phyloP scores from a whole-genome alignment of 2,329 filamentous ascomycete genomes.

The Chalara sp. region DNA sequence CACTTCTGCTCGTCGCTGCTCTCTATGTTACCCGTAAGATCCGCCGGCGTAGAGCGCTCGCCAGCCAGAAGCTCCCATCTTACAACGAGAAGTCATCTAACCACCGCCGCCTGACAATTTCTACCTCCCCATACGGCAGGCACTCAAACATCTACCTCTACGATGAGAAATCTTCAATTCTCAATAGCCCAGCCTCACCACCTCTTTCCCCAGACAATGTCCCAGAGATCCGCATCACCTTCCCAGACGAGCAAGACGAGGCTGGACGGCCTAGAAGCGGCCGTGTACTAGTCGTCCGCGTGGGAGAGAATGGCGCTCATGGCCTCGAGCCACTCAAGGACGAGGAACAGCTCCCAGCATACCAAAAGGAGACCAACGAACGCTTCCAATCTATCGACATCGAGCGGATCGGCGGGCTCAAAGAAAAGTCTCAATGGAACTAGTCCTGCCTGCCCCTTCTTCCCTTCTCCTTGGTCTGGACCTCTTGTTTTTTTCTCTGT shows the following conservation, averaged over 20 bases:
- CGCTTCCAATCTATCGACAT: conserved; percentile 93
- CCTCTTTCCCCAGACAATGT: conserved; percentile 76
- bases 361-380: conserved; percentile 71
- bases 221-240: conserved; percentile 96
- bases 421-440: conserved; percentile 61
- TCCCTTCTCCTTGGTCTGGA: background rate
- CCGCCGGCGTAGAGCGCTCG: conserved; percentile 38
- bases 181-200: conserved; percentile 67
- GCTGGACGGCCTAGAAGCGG: conserved; percentile 75
- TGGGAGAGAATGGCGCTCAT: conserved; percentile 72
- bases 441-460: conserved; percentile 9
- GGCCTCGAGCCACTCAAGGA: conserved; percentile 79
- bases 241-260: conserved; percentile 91
- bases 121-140: conserved; percentile 37
- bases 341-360: conserved; percentile 75
- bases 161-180: conserved; percentile 72
- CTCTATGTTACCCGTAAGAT: conserved; percentile 70
- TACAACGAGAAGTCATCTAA: conserved; percentile 52
- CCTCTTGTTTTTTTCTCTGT: background rate
- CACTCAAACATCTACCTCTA: conserved; percentile 71
- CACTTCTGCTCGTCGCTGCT: conserved; percentile 57
- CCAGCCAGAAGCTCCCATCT: conserved; percentile 55
- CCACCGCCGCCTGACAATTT: conserved; percentile 50
- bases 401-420: conserved; percentile 86
- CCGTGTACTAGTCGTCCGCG: conserved; percentile 82